Conservation (phyloP, 352 stramenopile genomes). For the Plasmopara viticola region DNA sequence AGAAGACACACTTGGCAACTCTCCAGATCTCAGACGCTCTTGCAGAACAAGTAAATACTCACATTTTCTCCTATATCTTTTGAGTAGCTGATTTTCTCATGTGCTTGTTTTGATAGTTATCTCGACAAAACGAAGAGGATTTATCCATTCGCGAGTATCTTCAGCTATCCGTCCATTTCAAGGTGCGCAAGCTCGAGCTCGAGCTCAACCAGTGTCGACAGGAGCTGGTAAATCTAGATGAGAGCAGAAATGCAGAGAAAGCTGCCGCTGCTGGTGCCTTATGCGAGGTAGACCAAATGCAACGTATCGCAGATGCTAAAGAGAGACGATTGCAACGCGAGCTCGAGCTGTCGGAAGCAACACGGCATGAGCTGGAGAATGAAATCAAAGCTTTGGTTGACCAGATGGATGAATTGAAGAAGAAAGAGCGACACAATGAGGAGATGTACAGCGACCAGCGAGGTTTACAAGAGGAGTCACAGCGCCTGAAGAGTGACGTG, state of each 20-base stretch:
- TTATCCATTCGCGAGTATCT: slow-evolving; percentile 57
- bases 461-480: slow-evolving; percentile 30
- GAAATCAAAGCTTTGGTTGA: slow-evolving; percentile 40
- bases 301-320: slow-evolving; percentile 27
- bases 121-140: slow-evolving; percentile 42
- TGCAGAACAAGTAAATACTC: slow-evolving; percentile 38
- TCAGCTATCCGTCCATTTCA: slow-evolving; percentile 47
- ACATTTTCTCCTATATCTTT: neutral
- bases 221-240: slow-evolving; percentile 31
- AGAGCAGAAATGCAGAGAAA: slow-evolving; percentile 27
- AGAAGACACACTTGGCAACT: slow-evolving; percentile 56
- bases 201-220: slow-evolving; percentile 33
- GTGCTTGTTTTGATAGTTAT: slow-evolving; percentile 19
- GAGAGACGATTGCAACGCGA: slow-evolving; percentile 39
- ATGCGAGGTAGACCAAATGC: slow-evolving; percentile 29
- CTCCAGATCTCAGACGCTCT: slow-evolving; percentile 61
- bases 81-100: neutral
- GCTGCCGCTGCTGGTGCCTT: slow-evolving; percentile 19
- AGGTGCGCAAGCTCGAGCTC: slow-evolving; percentile 29
- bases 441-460: slow-evolving; percentile 19
- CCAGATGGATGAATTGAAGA: slow-evolving; percentile 43
- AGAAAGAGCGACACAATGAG: slow-evolving; percentile 31
- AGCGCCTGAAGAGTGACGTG: slow-evolving; percentile 29
- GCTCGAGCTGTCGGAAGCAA: slow-evolving; percentile 44
- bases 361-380: slow-evolving; percentile 40